Conservation (phyloP, 225 moss, liverwort and hornwort genomes). For the Bryoerythrophyllum caledonicum region DNA sequence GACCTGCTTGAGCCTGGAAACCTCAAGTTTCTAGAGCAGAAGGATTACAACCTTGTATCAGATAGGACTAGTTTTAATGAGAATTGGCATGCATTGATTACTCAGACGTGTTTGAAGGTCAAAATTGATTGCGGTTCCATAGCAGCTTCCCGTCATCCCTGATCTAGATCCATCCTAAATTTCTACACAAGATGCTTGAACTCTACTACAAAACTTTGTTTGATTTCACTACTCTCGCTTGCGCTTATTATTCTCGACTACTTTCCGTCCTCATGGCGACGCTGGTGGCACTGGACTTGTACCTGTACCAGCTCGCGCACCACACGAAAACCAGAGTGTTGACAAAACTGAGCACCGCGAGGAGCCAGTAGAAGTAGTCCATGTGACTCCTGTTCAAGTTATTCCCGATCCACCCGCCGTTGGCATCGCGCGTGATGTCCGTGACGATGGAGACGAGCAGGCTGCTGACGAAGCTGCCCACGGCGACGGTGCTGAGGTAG, state of each 20-base stretch:
- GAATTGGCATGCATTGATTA: background rate
- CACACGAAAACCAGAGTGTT: constrained; percentile 64
- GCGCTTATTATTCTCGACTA: background rate
- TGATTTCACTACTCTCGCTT: background rate
- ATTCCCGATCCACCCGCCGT: constrained; percentile 99
- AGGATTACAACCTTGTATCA: constrained; percentile 8
- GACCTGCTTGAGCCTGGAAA: background rate
- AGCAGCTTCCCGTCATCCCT: constrained; percentile 4
- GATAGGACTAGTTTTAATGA: background rate
- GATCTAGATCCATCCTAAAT: background rate
- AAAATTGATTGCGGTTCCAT: constrained; percentile 24
- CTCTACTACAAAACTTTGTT: constrained; percentile 32
- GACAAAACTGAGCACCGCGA: constrained; percentile 60
- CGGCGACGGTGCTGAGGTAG: constrained; percentile 94
- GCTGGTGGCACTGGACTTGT: constrained; percentile 54
- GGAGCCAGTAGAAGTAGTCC: constrained; percentile 98
- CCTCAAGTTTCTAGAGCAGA: constrained; percentile 13
- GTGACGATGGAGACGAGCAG: constrained; percentile 82
- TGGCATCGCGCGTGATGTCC: constrained; percentile 65
- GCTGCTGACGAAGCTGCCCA: constrained; percentile 92
- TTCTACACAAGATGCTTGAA: background rate
- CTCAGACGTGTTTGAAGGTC: background rate
- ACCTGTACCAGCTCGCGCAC: constrained; percentile 72
- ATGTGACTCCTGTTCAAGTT: constrained; percentile 84
- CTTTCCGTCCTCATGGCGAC: background rate